Conservation (phyloP, 495 filamentous ascomycete genomes). For the Tetracladium marchalianum region DNA sequence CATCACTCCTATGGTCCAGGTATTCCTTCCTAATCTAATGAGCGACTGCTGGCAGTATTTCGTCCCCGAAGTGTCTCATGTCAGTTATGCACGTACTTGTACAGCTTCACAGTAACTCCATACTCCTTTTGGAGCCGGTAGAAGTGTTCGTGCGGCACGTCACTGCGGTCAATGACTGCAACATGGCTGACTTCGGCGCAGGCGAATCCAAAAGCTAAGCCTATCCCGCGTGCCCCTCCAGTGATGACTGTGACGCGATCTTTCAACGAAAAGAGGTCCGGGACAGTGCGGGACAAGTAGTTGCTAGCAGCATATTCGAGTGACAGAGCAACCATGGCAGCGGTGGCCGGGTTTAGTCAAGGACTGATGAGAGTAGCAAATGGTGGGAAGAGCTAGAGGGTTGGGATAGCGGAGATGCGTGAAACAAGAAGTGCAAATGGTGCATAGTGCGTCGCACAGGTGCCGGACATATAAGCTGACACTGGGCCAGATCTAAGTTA, state of each 20-base stretch:
- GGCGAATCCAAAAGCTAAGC: constrained; percentile 29
- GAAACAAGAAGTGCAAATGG: no score
- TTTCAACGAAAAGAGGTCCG: constrained; percentile 30
- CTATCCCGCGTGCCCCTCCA: constrained; percentile 39
- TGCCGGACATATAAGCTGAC: no score
- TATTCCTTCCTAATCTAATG: no score
- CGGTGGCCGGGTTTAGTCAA: no score
- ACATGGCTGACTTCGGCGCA: constrained; percentile 40
- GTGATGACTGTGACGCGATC: constrained; percentile 41
- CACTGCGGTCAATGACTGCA: constrained; percentile 33
- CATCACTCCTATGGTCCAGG: constrained; percentile 2
- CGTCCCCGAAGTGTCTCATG: background rate
- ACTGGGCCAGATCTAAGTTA: no score
- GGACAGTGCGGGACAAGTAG: background rate
- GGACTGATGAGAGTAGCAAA: no score
- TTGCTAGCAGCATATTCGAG: background rate
- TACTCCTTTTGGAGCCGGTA: constrained; percentile 9
- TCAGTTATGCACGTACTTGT: constrained; percentile 1
- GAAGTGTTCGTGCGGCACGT: constrained; percentile 11
- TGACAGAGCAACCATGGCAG: no score
- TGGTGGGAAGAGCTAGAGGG: no score
- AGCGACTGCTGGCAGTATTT: no score
- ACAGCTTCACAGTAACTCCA: constrained; percentile 15
- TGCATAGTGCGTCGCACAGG: no score
- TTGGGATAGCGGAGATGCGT: no score